Evolutionary conservation across 768 basidiomycete species (phyloP), one percentile per base, ranked within the genome.

Genomic region (Suillus subluteus): DNA sequence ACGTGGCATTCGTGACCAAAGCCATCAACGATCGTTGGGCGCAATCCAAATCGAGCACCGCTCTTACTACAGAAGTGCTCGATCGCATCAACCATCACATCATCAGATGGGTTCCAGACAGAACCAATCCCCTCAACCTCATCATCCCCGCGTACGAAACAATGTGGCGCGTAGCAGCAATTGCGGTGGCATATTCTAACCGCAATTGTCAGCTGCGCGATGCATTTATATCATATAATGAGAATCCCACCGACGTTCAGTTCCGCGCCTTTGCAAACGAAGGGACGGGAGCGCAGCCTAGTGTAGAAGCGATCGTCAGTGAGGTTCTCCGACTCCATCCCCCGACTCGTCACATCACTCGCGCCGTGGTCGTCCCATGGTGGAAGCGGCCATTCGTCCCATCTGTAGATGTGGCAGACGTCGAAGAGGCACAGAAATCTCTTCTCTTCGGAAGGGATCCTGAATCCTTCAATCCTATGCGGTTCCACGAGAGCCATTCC

Each of bases 141-240:
- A 77, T 88, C 62, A 80, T 88, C 44, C 86, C 86, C 0, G 73
- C 84, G 0, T 88, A 83, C 80, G 87, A 88, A 69, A 86, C 86
- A 0, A 74, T 87, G 48, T 87, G 86, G 86, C 80, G 86, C 13
- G 82, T 88, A 21, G 82, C 86, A 58, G 86, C 86, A 0, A 68
- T 84, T 4, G 82, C 82, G 0, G 73, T 78, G 55, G 74, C 76
- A 8, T 52, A 72, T 62, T 69, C 74, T 13, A 52, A 74, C 21
- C 66, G 76, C n/a, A 54, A 65, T 7, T 55, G 58, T 0, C 69
- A 73, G 7, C 61, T 66, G 8, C 65, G 58, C 21, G 18, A 69
- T 0, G 73, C 71, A 0, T 80, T 87, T 30, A 58, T 63, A 2
- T 67, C 70, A 0, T 75, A 84, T 32, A 69, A 77, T 30, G 69